These are phyloP conservation scores for Rhodotorula toruloides DNA, from an alignment of 768 basidiomycete species.

Conservation along the genomic window DNA sequence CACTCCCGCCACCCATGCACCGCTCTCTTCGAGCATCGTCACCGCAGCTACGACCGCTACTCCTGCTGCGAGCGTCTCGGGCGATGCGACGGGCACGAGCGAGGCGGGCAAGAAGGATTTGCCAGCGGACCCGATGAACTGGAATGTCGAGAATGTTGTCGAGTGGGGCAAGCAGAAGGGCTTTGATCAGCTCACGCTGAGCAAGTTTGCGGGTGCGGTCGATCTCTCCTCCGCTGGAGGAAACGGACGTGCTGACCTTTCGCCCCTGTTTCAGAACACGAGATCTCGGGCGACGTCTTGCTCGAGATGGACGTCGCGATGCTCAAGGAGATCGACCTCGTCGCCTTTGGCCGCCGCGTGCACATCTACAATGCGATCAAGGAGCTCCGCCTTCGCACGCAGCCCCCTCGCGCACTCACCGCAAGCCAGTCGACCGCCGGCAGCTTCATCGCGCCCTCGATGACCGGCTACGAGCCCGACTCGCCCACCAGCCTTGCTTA, in stretches of 20 bases:
- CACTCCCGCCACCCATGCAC: slow-evolving; percentile 9
- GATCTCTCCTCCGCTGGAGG: slow-evolving; percentile 33
- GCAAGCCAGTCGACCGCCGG: background rate
- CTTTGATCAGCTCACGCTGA: slow-evolving; percentile 74
- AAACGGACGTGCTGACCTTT: background rate
- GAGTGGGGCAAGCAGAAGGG: slow-evolving; percentile 80
- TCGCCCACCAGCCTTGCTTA: slow-evolving; percentile 3
- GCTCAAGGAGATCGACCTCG: slow-evolving; percentile 92
- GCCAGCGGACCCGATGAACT: slow-evolving; percentile 49
- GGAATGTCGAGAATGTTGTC: slow-evolving; percentile 82
- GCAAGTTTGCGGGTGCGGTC: slow-evolving; percentile 80
- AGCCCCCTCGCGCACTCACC: background rate
- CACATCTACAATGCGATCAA: slow-evolving; percentile 87
- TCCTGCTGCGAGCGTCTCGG: background rate
- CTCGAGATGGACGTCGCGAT: slow-evolving; percentile 87
- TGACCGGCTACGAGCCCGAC: slow-evolving; percentile 20
- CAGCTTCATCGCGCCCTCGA: background rate
- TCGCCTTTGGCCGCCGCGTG: slow-evolving; percentile 88
- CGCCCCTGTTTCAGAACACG: slow-evolving; percentile 65
- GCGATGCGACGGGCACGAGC: background rate
- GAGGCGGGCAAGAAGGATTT: background rate
- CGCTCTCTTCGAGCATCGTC: background rate
- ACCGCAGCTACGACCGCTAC: background rate
- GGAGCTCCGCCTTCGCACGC: slow-evolving; percentile 59
- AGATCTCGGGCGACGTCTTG: slow-evolving; percentile 94